These are phyloP conservation scores for Aspergillus versicolor DNA, from an alignment of 2,329 filamentous ascomycete species.

Conservation along the genomic window DNA sequence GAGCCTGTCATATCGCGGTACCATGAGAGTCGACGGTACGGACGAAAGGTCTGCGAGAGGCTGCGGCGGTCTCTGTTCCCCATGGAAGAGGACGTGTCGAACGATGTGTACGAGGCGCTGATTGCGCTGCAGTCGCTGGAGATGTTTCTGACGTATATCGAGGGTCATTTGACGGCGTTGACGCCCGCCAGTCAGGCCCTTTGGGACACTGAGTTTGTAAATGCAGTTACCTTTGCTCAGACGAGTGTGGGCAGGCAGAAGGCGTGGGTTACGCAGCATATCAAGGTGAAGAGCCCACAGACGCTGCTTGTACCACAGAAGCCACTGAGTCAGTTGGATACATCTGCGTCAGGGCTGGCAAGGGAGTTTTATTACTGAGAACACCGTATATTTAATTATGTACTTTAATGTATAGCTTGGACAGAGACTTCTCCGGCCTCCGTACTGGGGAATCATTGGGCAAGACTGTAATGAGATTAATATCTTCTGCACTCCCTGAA, in stretches of 20 bases:
- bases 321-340: background rate
- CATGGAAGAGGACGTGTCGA: background rate
- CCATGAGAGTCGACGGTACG: constrained; percentile 25
- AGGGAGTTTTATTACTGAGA: background rate
- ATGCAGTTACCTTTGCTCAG: constrained; percentile 24
- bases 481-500: no score
- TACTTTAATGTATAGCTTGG: no score
- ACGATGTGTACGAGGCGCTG: constrained; percentile 25
- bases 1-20: constrained; percentile 26
- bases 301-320: constrained; percentile 35
- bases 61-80: constrained; percentile 31
- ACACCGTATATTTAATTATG: no score
- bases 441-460: background rate
- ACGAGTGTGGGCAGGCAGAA: constrained; percentile 26
- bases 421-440: background rate
- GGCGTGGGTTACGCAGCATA: constrained; percentile 34
- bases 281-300: constrained; percentile 35
- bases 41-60: constrained; percentile 17
- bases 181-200: constrained; percentile 31
- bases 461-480: background rate
- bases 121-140: constrained; percentile 30
- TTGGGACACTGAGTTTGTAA: constrained; percentile 36
- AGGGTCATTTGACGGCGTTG: constrained; percentile 29
- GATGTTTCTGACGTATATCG: constrained; percentile 34
- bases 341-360: background rate